Evolutionary conservation across 2,329 filamentous ascomycete genomes (phyloP), one percentile per base, ranked within the genome.

Genomic region (Colletotrichum ledebouriae): DNA sequence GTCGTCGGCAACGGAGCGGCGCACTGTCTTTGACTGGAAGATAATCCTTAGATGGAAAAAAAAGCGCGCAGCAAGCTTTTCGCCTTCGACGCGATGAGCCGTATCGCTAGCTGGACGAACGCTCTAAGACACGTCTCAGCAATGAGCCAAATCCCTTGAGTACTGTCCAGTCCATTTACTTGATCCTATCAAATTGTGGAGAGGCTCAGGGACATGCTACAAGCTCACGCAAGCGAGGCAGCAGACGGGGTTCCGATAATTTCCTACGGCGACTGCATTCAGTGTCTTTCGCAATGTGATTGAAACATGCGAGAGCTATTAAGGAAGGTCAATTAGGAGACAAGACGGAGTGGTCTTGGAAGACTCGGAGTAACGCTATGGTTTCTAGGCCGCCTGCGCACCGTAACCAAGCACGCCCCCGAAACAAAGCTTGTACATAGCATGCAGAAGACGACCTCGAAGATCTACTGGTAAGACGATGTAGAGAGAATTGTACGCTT

Each of bases 201-300:
- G 15, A 17, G 2, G 42, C 42, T 46, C 6, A 46, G 42, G 42
- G 42, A 17, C 42, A 46, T 46, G 15, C 42, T 5, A 46, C 6
- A 46, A 46, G 42, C 42, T 46, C n/a, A 17, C 42, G 13, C 42
- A 46, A 12, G 11, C 6, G 42, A 46, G 42, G 42, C 42, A 17
- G 42, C n/a, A 46, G 42, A 46, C n/a, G 42, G 42, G 42, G 42
- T 46, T 46, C 13, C 42, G n/a, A 46, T 46, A 46, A 46, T 46
- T 46, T 17, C n/a, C 42, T 0, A 46, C n/a, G 20, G 42, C 42
- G 20, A 17, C 0, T 17, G 42, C 42, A 46, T 17, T 17, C n/a
- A 46, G 13, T 46, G 0, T 46, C n/a, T 46, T 46, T 46, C 42
- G 20, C n/a, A 46, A 46, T 46, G 20, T 46, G 42, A 46, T 4